These are phyloP conservation scores for Gigaspora rosea DNA, from an alignment of 192 early-diverging fungal species.

Conservation along the genomic window DNA sequence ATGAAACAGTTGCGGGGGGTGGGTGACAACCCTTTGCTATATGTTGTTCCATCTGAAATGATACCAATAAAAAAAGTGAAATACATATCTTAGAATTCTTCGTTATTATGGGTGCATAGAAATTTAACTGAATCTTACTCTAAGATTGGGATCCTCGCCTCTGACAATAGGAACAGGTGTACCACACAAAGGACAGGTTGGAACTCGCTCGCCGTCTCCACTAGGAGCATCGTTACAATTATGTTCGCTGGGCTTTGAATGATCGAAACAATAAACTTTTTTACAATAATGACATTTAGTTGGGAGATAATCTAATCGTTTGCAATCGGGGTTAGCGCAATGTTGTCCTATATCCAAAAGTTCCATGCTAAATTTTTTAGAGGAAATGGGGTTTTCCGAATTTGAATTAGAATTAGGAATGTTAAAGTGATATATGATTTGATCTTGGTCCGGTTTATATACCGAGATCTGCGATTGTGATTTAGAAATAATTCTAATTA, in stretches of 20 bases:
- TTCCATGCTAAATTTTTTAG: slow-evolving; percentile 53
- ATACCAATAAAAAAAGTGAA: no score
- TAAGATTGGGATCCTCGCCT: slow-evolving; percentile 73
- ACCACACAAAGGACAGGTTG: slow-evolving; percentile 75
- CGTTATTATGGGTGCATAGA: no score
- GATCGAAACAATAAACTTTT: slow-evolving; percentile 64
- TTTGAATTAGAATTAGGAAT: no score
- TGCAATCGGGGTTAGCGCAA: slow-evolving; percentile 57
- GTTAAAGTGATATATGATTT: no score
- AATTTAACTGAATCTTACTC: slow-evolving; percentile 30
- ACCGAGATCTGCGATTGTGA: no score
- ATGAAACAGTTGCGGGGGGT: no score
- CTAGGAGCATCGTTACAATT: slow-evolving; percentile 59
- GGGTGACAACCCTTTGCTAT: no score
- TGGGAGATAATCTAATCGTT: slow-evolving; percentile 60
- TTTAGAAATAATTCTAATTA: no score
- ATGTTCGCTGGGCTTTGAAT: slow-evolving; percentile 67
- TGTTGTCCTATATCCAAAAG: slow-evolving; percentile 67
- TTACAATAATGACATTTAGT: slow-evolving; percentile 57
- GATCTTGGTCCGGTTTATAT: no score
- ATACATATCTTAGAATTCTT: no score
- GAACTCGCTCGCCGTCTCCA: slow-evolving; percentile 62
- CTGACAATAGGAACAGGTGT: slow-evolving; percentile 68
- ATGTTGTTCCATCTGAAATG: no score
- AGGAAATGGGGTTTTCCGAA: no score